Percentiles rank a stretch among this genome's conserved stretches.
Evolutionary conservation across 176 grass and related monocot genomes (phyloP).

Genomic region (Raddia distichophylla): DNA sequence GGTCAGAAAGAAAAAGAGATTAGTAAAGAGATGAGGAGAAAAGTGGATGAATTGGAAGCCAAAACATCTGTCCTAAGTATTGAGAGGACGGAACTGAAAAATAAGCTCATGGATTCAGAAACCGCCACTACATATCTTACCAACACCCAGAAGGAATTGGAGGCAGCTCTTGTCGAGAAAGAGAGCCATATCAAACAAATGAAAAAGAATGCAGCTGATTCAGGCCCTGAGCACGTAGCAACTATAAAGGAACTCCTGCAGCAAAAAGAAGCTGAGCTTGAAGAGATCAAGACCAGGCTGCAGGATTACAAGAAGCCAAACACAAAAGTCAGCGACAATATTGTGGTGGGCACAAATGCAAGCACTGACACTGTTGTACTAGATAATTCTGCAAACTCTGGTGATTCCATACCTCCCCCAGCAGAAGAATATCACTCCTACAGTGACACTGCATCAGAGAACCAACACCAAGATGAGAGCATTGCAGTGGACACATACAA

Average conservation of each 20-base stretch:
- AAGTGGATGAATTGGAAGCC: slow-evolving; percentile 67
- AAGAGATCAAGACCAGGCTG: slow-evolving; percentile 56
- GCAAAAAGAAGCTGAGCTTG: slow-evolving; percentile 74
- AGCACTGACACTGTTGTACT: slow-evolving; percentile 13
- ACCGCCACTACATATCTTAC: slow-evolving; percentile 70
- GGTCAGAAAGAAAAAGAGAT: slow-evolving; percentile 77
- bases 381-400: slow-evolving; percentile 37
- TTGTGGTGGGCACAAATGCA: slow-evolving; percentile 34
- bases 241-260: slow-evolving; percentile 64
- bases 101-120: slow-evolving; percentile 83
- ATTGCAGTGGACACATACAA: slow-evolving; percentile 36
- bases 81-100: slow-evolving; percentile 68
- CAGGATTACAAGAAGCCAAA: slow-evolving; percentile 38
- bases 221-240: slow-evolving; percentile 42
- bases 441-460: slow-evolving; percentile 36
- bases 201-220: slow-evolving; percentile 53
- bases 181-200: slow-evolving; percentile 82
- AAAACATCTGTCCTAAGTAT: slow-evolving; percentile 72
- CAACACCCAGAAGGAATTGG: slow-evolving; percentile 80
- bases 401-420: slow-evolving; percentile 25
- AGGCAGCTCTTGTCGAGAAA: slow-evolving; percentile 81
- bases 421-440: slow-evolving; percentile 43
- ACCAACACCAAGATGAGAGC: slow-evolving; percentile 36
- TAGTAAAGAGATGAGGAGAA: slow-evolving; percentile 66
- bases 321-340: slow-evolving; percentile 16